These are phyloP conservation scores for Choiromyces venosus DNA, from an alignment of 495 filamentous ascomycete genomes.

Conservation along the genomic window DNA sequence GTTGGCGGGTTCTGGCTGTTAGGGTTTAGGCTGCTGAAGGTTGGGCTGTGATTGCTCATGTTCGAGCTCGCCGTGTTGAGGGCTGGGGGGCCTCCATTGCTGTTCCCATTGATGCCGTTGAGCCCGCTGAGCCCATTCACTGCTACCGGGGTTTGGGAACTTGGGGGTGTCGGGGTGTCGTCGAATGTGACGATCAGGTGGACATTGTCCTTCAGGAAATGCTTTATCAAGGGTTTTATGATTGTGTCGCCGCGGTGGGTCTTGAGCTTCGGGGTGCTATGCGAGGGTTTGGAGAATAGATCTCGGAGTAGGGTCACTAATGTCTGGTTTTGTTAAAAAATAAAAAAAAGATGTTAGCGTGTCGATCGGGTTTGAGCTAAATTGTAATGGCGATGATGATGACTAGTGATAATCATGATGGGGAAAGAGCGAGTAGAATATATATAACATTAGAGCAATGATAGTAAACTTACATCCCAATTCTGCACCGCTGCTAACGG, in stretches of 20 bases:
- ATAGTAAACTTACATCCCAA: conserved; percentile 34
- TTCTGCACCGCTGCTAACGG: conserved; percentile 33
- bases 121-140: not conserved
- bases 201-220: conserved; percentile 38
- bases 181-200: conserved; percentile 38
- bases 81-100: not conserved
- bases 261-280: conserved; percentile 36
- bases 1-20: conserved; percentile 13
- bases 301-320: conserved; percentile 34
- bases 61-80: not conserved
- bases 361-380: not conserved
- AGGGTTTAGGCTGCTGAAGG: conserved; percentile 19
- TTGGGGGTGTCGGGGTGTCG: conserved; percentile 16
- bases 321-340: conserved; percentile 28
- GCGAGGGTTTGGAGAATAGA: conserved; percentile 30
- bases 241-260: conserved; percentile 40
- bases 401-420: not conserved
- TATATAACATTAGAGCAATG: not conserved
- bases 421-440: conserved; percentile 1
- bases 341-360: not conserved
- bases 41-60: conserved; percentile 3
- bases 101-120: conserved; percentile 2
- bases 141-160: conserved; percentile 4
- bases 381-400: not conserved
- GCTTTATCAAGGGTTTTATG: conserved; percentile 33